These are phyloP conservation scores for Xylariaceae sp. DNA, from an alignment of 2,329 filamentous ascomycete genomes.

Conservation along the genomic window DNA sequence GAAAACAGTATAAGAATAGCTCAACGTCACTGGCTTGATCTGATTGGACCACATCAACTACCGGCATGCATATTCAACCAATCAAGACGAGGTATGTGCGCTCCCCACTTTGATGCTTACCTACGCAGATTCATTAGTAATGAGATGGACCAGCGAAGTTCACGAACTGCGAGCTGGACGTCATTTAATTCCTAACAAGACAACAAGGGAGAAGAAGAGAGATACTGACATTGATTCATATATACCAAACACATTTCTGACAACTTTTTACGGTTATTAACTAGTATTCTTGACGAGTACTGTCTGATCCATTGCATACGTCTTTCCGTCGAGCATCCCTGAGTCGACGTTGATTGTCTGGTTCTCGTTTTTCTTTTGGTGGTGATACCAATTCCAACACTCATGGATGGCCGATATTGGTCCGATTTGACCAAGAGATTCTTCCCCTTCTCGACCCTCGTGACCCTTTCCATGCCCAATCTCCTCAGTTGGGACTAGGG, in stretches of 20 bases:
- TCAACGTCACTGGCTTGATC: neutral
- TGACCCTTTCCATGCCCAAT: constrained; percentile 15
- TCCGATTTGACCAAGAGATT: constrained; percentile 19
- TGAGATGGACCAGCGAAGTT: constrained; percentile 7
- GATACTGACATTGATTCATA: neutral
- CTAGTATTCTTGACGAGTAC: neutral
- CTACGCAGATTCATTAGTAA: neutral
- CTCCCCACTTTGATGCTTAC: neutral
- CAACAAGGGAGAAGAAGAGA: neutral
- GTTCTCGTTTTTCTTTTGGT: constrained; percentile 11
- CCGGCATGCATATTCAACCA: neutral
- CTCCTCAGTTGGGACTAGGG: constrained; percentile 9
- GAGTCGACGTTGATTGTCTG: neutral
- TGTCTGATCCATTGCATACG: neutral
- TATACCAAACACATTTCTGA: neutral
- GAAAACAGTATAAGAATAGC: neutral
- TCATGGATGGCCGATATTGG: constrained; percentile 17
- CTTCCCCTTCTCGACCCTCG: neutral
- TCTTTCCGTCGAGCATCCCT: neutral
- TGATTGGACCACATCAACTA: neutral
- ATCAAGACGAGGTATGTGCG: neutral
- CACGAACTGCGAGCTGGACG: constrained; percentile 6
- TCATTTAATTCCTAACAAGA: neutral
- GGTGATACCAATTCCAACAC: constrained; percentile 11
- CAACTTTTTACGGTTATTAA: neutral